phyloP scores from a whole-genome alignment of 257 asterid genomes.

The Knoxia roxburghii region DNA sequence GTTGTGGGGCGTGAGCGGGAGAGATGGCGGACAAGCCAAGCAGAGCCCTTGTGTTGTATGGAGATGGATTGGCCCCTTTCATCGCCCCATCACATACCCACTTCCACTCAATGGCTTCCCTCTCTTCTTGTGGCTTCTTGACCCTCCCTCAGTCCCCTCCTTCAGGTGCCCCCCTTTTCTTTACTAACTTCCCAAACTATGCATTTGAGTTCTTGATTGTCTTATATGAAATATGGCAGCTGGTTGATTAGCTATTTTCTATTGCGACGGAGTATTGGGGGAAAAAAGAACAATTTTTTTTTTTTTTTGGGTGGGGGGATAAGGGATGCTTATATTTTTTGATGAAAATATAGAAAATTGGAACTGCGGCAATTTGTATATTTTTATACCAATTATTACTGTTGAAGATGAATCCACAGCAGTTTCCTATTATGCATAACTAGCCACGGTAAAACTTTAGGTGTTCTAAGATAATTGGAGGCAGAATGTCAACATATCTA shows the following conservation, averaged over 20 bases:
- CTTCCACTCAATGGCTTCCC: constrained; percentile 67
- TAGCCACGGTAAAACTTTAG: neutral
- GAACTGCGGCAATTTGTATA: too few relatives aligned
- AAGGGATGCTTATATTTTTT: neutral
- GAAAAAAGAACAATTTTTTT: neutral
- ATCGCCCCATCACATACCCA: constrained; percentile 53
- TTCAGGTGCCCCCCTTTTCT: constrained; percentile 35
- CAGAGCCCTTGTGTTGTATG: constrained; percentile 71
- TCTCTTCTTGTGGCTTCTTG: constrained; percentile 64
- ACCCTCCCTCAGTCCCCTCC: constrained; percentile 65
- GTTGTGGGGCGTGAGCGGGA: too few relatives aligned
- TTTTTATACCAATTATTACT: too few relatives aligned
- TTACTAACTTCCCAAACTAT: neutral
- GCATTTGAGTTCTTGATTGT: neutral
- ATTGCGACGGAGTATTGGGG: neutral
- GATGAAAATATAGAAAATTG: too few relatives aligned
- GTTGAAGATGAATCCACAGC: neutral
- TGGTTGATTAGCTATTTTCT: neutral
- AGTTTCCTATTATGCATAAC: neutral
- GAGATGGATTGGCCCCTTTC: constrained; percentile 72
- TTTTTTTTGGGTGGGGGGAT: neutral
- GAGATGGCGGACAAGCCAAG: constrained; percentile 50
- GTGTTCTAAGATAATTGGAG: neutral
- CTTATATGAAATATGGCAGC: neutral
- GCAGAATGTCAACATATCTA: neutral